These are phyloP conservation scores for Russula compacta DNA, from an alignment of 768 basidiomycete genomes.

Conservation along the genomic window DNA sequence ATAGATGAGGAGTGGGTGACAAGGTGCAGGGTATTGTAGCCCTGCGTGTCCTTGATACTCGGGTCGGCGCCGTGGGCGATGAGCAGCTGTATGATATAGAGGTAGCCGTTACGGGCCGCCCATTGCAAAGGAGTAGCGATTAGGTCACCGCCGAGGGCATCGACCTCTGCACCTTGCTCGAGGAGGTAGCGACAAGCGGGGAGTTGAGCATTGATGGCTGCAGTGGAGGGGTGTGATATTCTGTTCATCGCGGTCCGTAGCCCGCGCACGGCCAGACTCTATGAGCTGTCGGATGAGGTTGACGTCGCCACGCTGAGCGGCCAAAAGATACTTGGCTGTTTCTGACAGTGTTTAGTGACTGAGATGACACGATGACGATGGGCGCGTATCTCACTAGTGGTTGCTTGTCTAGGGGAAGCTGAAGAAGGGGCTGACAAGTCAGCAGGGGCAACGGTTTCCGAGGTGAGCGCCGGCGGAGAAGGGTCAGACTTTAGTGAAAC, in stretches of 20 bases:
- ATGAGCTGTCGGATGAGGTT: conserved; percentile 53
- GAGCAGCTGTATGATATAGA: conserved; percentile 90
- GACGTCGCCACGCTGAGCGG: conserved; percentile 84
- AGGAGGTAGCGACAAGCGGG: conserved; percentile 78
- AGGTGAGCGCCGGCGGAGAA: conserved; percentile 38
- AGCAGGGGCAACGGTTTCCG: conserved; percentile 33
- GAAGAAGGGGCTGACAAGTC: conserved; percentile 29
- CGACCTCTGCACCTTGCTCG: conserved; percentile 90
- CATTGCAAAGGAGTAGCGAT: conserved; percentile 94
- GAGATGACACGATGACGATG: background rate
- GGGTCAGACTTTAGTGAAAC: conserved; percentile 42
- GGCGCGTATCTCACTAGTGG: conserved; percentile 1
- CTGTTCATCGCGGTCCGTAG: conserved; percentile 76
- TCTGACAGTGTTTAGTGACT: background rate
- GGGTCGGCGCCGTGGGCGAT: conserved; percentile 89
- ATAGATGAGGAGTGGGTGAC: conserved; percentile 91
- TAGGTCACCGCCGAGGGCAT: conserved; percentile 89
- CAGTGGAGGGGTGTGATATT: conserved; percentile 96
- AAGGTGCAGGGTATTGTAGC: conserved; percentile 92
- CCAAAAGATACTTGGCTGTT: conserved; percentile 65
- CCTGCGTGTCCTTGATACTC: conserved; percentile 82
- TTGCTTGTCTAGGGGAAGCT: background rate
- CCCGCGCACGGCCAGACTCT: conserved; percentile 58
- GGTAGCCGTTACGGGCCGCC: conserved; percentile 95
- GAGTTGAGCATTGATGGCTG: conserved; percentile 94